phyloP scores from a whole-genome alignment of 495 filamentous ascomycete genomes.

The Stereocaulon alpinum region DNA sequence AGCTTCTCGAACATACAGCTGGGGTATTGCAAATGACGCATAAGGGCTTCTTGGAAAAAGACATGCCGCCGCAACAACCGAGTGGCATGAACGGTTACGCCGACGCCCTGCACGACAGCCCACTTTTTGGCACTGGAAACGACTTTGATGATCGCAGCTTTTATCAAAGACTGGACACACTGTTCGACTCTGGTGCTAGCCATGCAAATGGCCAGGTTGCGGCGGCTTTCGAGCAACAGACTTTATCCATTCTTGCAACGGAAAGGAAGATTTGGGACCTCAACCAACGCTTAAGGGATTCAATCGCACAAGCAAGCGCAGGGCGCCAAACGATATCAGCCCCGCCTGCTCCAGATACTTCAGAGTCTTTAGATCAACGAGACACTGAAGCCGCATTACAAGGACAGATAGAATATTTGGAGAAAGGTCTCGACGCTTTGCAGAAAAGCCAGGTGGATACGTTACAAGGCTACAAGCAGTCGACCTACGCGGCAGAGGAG shows the following conservation, averaged over 20 bases:
- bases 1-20: conserved; percentile 80
- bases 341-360: conserved; percentile 13
- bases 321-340: conserved; percentile 29
- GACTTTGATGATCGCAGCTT: conserved; percentile 74
- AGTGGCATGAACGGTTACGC: conserved; percentile 43
- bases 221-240: conserved; percentile 18
- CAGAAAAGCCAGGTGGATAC: conserved; percentile 22
- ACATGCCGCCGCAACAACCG: conserved; percentile 51
- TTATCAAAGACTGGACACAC: conserved; percentile 59
- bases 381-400: conserved; percentile 26
- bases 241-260: conserved; percentile 44
- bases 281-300: conserved; percentile 56
- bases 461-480: conserved; percentile 17
- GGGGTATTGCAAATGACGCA: conserved; percentile 85
- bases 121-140: conserved; percentile 35
- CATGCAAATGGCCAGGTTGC: conserved; percentile 21
- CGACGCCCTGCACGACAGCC: conserved; percentile 35
- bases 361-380: background rate
- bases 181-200: conserved; percentile 43
- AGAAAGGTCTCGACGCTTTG: conserved; percentile 35
- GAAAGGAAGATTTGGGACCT: conserved; percentile 62
- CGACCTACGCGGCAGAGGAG: conserved; percentile 29
- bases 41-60: conserved; percentile 44
- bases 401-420: conserved; percentile 43
- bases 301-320: conserved; percentile 53